These are phyloP conservation scores for Leucoagaricus sp. DNA, from an alignment of 1,284 basidiomycete species.

Conservation along the genomic window DNA sequence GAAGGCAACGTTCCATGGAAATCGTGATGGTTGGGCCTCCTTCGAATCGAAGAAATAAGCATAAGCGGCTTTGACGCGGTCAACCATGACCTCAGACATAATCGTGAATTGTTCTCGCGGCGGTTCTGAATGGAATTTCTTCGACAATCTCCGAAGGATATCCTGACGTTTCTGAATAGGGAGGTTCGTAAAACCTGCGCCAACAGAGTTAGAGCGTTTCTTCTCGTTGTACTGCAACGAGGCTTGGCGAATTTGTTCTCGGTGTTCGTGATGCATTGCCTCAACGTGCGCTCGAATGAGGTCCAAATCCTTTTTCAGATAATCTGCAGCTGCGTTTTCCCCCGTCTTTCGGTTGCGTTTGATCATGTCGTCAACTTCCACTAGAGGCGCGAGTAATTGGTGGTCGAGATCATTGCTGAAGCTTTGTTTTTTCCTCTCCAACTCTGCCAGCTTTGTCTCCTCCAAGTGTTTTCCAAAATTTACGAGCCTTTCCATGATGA, in stretches of 20 bases:
- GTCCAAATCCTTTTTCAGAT: conserved; percentile 25
- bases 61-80: conserved; percentile 50
- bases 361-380: conserved; percentile 16
- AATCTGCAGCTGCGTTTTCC: conserved; percentile 9
- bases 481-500: conserved; percentile 14
- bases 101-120: conserved; percentile 24
- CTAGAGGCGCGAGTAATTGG: conserved; percentile 28
- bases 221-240: neutral
- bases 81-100: conserved; percentile 30
- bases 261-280: conserved; percentile 27
- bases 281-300: conserved; percentile 33
- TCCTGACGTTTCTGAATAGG: conserved; percentile 51
- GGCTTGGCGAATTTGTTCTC: conserved; percentile 16
- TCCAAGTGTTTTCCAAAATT: neutral
- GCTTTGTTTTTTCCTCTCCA: neutral
- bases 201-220: neutral
- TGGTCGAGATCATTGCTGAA: conserved; percentile 25
- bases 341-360: neutral
- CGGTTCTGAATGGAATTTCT: conserved; percentile 35
- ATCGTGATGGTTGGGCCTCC: conserved; percentile 26
- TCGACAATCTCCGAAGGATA: conserved; percentile 42
- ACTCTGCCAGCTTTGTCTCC: neutral
- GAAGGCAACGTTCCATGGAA: conserved; percentile 56
- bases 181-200: conserved; percentile 36
- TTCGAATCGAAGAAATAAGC: conserved; percentile 47